These are phyloP conservation scores for Aspergillus asperescens DNA, from an alignment of 495 filamentous ascomycete species.

Conservation along the genomic window DNA sequence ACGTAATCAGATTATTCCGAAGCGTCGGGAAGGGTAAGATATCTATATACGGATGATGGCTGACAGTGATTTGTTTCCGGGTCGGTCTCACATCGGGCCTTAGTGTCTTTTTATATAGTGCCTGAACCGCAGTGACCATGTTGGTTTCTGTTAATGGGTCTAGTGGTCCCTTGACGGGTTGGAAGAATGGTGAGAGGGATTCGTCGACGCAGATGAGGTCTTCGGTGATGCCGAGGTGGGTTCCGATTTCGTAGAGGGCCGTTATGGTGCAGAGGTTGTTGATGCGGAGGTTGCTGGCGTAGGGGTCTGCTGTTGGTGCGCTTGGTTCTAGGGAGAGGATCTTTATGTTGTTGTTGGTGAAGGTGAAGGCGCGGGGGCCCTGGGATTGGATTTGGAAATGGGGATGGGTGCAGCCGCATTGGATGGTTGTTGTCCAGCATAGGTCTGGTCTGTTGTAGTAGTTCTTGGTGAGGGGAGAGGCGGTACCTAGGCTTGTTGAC, in stretches of 20 bases:
- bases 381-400: background rate
- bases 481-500: slow-evolving; percentile 4
- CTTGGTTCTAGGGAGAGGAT: slow-evolving; percentile 8
- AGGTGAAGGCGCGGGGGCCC: background rate
- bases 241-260: slow-evolving; percentile 13
- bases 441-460: slow-evolving; percentile 3
- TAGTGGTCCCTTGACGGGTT: background rate
- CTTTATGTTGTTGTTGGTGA: slow-evolving; percentile 4
- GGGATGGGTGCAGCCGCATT: slow-evolving; percentile 3
- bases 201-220: slow-evolving; percentile 22
- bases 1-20: slow-evolving; percentile 23
- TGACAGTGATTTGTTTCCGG: slow-evolving; percentile 23
- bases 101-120: slow-evolving; percentile 17
- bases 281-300: slow-evolving; percentile 23
- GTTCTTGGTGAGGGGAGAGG: slow-evolving; percentile 10
- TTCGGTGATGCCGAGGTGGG: slow-evolving; percentile 23
- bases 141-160: slow-evolving; percentile 8
- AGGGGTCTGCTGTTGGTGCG: slow-evolving; percentile 17
- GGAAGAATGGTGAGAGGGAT: slow-evolving; percentile 23
- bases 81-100: slow-evolving; percentile 26
- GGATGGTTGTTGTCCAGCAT: slow-evolving; percentile 13
- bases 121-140: slow-evolving; percentile 14
- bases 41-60: slow-evolving; percentile 27
- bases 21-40: slow-evolving; percentile 25
- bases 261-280: slow-evolving; percentile 21